phyloP scores from a whole-genome alignment of 2,329 filamentous ascomycete species.

The Mollisiaceae sp. region DNA sequence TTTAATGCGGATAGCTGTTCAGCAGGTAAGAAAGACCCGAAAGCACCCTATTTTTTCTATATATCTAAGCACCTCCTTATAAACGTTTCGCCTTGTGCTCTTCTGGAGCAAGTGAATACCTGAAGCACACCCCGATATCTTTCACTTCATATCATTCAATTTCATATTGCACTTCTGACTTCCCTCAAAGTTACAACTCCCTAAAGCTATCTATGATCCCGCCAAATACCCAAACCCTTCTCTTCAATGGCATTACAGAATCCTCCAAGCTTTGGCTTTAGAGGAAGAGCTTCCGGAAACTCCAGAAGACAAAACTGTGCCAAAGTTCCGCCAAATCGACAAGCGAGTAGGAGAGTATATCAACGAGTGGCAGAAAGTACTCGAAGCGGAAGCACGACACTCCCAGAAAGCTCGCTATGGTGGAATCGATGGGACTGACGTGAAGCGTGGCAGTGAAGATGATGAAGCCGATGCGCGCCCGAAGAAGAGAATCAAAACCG shows the following conservation, averaged over 20 bases:
- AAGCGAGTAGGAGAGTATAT: conserved; percentile 85
- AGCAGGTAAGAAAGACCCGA: conserved; percentile 50
- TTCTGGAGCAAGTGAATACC: no score
- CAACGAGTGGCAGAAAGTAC: conserved; percentile 73
- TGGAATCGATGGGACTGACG: conserved; percentile 17
- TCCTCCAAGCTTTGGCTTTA: conserved; percentile 87
- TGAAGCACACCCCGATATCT: not conserved
- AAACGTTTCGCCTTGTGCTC: not conserved
- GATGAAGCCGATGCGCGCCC: conserved; percentile 30
- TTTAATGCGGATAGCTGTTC: conserved; percentile 79
- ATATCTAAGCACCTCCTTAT: not conserved
- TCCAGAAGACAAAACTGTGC: conserved; percentile 76
- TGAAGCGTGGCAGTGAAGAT: conserved; percentile 53
- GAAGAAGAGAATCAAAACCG: conserved; percentile 31
- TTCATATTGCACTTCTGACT: not conserved
- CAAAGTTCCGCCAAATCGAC: conserved; percentile 80
- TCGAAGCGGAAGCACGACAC: conserved; percentile 56
- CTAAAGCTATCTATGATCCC: conserved; percentile 83
- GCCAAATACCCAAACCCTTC: conserved; percentile 88
- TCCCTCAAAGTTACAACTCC: conserved; percentile 62
- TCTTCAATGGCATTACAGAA: conserved; percentile 96
- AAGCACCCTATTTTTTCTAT: not conserved
- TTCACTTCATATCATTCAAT: not conserved
- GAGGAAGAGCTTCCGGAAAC: conserved; percentile 85
- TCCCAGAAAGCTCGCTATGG: conserved; percentile 24